These are phyloP conservation scores for Periconia sp. DNA, from an alignment of 2,329 filamentous ascomycete species.

Conservation along the genomic window DNA sequence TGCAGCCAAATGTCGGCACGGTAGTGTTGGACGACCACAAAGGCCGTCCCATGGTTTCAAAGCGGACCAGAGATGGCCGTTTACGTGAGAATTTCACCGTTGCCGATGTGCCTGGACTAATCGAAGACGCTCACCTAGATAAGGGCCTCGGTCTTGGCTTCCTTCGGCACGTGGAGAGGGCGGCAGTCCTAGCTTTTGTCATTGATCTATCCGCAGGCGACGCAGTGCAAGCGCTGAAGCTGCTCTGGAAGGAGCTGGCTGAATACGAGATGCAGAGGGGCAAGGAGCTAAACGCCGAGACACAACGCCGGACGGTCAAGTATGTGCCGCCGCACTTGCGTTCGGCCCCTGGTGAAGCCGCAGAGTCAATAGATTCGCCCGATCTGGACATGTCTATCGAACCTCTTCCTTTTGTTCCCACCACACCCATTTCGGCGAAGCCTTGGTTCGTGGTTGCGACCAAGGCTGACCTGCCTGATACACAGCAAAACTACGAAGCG, in stretches of 20 bases:
- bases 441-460: constrained; percentile 97
- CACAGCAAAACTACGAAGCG: constrained; percentile 72
- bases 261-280: constrained; percentile 83
- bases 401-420: constrained; percentile 50
- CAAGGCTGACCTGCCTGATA: constrained; percentile 81
- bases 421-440: constrained; percentile 83
- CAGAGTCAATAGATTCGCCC: constrained; percentile 23
- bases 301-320: constrained; percentile 62
- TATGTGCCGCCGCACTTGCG: constrained; percentile 42
- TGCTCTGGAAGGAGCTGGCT: constrained; percentile 87
- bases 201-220: constrained; percentile 81
- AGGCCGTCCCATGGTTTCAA: constrained; percentile 65
- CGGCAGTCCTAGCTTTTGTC: constrained; percentile 90
- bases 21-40: constrained; percentile 88
- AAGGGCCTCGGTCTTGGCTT: constrained; percentile 89
- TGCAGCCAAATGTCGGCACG: constrained; percentile 93
- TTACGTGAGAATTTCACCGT: constrained; percentile 82
- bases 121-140: constrained; percentile 90
- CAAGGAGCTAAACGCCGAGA: constrained; percentile 66
- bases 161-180: constrained; percentile 89
- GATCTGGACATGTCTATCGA: constrained; percentile 26
- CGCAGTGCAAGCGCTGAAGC: constrained; percentile 74
- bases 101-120: constrained; percentile 92
- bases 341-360: constrained; percentile 12
- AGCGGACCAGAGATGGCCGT: constrained; percentile 50